Evolutionary conservation across 2,329 filamentous ascomycete genomes (phyloP), one percentile per base, ranked within the genome.

Genomic region (Tolypocladium sp.): DNA sequence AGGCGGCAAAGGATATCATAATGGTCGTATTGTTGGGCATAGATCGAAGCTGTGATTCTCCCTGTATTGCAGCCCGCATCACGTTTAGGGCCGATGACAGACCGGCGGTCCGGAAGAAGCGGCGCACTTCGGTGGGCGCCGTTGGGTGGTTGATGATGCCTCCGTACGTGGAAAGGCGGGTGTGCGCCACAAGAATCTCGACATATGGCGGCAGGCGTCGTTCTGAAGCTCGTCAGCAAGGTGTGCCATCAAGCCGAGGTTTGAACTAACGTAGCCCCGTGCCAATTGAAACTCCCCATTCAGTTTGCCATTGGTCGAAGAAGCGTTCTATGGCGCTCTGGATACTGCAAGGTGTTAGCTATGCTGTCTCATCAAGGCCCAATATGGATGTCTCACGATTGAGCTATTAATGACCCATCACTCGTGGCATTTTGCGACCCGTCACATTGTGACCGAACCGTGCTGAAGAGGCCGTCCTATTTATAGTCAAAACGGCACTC

Each of bases 11-110:
- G 1, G 87, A 88, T 15, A 91, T 89, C 88, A 91, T 91, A 63
- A 90, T 89, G 58, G 87, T 83, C 0, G 88, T 90, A 64, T 91
- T 91, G 70, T 91, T 91, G 0, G 88, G 88, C 87, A 91, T 91
- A 0, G 87, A 90, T 58, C 85, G 85, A 0, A 91, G 77, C 61
- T 87, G 82, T 0, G 79, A 76, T 67, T 91, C 88, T 40, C 87
- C 87, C 69, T 90, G 87, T 7, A 90, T 88, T 0, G 87, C 87
- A 2, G 85, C 86, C 27, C 88, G 83, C 77, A 91, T 82, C 5
- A 91, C 88, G 60, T 89, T 90, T n/a, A 91, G 72, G 0, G 88
- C 86, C 0, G 87, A 88, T 0, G 87, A 89, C 0, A 91, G 78
- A 1, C 87, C 86, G 0, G 87, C 88, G 0, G 86, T 85, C 46